These are phyloP conservation scores for Calonectria henricotiae DNA, from an alignment of 2,329 filamentous ascomycete genomes.

Conservation along the genomic window DNA sequence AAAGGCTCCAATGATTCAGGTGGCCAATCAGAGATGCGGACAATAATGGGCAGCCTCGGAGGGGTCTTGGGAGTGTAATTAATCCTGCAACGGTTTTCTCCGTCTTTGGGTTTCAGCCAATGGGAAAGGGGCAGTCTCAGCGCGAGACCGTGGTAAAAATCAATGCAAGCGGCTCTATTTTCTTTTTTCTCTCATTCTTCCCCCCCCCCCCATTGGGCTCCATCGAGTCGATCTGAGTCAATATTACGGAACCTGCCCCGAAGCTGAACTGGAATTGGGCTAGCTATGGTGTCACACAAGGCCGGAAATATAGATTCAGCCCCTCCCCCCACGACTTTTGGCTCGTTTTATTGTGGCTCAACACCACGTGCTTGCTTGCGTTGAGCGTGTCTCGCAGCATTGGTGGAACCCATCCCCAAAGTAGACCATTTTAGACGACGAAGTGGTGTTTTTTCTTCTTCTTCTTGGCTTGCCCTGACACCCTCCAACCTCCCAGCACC, in stretches of 20 bases:
- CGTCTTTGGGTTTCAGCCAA: neutral
- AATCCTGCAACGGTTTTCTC: constrained; percentile 17
- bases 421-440: constrained; percentile 25
- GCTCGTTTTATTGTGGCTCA: constrained; percentile 41
- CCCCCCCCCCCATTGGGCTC: neutral
- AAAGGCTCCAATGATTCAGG: neutral
- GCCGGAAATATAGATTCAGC: constrained; percentile 4
- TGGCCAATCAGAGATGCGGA: neutral
- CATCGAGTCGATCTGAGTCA: constrained; percentile 11
- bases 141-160: neutral
- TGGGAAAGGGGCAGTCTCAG: neutral
- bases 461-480: constrained; percentile 9
- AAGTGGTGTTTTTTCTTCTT: neutral
- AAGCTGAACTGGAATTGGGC: constrained; percentile 4
- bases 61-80: neutral
- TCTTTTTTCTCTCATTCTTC: neutral
- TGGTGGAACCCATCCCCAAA: constrained; percentile 25
- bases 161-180: neutral
- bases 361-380: constrained; percentile 48
- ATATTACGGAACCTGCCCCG: neutral
- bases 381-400: constrained; percentile 38
- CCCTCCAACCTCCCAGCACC: constrained; percentile 5
- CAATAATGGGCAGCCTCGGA: neutral
- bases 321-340: constrained; percentile 40
- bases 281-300: constrained; percentile 4